These are phyloP conservation scores for Mimosa bimucronata DNA, from an alignment of 306 rosid genomes.

Conservation along the genomic window DNA sequence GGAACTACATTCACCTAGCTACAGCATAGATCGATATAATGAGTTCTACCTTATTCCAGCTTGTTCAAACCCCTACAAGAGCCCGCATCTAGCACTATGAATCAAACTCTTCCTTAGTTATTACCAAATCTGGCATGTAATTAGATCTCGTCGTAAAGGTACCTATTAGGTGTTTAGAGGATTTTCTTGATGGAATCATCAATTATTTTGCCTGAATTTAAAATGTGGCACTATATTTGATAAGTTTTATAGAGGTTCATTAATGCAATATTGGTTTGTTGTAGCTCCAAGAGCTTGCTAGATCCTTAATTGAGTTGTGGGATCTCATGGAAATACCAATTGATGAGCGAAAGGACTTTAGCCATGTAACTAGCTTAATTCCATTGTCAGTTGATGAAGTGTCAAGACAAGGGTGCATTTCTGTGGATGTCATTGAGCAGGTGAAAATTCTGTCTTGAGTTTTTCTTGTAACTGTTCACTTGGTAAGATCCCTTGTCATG, in stretches of 20 bases:
- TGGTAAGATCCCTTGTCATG: background rate
- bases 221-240: conserved; percentile 19
- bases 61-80: too few species aligned
- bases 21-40: too few species aligned
- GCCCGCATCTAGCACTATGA: too few species aligned
- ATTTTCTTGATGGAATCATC: background rate
- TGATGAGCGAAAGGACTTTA: conserved; percentile 65
- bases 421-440: conserved; percentile 71
- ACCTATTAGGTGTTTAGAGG: background rate
- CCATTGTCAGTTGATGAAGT: conserved; percentile 72
- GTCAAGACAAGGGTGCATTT: conserved; percentile 69
- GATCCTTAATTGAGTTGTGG: conserved; percentile 66
- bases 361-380: conserved; percentile 59
- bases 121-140: background rate
- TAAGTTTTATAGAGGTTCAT: conserved; percentile 17
- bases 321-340: conserved; percentile 77
- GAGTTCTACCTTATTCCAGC: too few species aligned
- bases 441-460: conserved; percentile 46
- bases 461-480: conserved; percentile 25
- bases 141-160: background rate
- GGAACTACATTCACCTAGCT: too few species aligned
- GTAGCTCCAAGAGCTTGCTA: conserved; percentile 72
- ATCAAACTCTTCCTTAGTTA: background rate
- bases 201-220: conserved; percentile 14
- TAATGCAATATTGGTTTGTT: conserved; percentile 29